Conservation (phyloP, 306 rosid genomes). For the Calophaca sinica region DNA sequence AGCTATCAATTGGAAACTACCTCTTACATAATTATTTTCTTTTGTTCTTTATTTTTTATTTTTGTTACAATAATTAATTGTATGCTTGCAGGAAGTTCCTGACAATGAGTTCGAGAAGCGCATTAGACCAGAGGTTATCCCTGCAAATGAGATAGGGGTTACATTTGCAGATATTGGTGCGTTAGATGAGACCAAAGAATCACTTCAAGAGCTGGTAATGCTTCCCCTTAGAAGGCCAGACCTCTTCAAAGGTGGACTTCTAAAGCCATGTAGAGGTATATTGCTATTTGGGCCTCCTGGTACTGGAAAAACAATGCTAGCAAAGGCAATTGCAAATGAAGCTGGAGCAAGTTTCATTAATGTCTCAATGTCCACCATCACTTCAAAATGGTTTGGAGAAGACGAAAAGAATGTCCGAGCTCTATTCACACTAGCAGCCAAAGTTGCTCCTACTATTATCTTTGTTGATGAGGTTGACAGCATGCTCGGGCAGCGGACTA, state of each 20-base stretch:
- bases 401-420: slow-evolving; percentile 85
- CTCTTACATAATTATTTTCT: slow-evolving; percentile 20
- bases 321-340: slow-evolving; percentile 86
- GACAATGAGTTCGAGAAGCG: slow-evolving; percentile 89
- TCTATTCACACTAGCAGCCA: slow-evolving; percentile 77
- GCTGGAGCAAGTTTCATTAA: slow-evolving; percentile 89
- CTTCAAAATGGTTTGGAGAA: slow-evolving; percentile 79
- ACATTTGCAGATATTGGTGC: slow-evolving; percentile 84
- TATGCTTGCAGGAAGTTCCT: slow-evolving; percentile 61
- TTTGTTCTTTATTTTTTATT: background rate
- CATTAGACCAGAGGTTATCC: slow-evolving; percentile 75
- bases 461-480: slow-evolving; percentile 90
- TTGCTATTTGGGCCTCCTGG: slow-evolving; percentile 93
- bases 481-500: slow-evolving; percentile 82
- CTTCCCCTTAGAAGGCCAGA: slow-evolving; percentile 89
- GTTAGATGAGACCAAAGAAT: slow-evolving; percentile 72
- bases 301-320: slow-evolving; percentile 87
- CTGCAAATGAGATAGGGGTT: slow-evolving; percentile 81
- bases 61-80: slow-evolving; percentile 13
- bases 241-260: slow-evolving; percentile 75
- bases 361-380: slow-evolving; percentile 82
- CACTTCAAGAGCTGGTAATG: slow-evolving; percentile 85
- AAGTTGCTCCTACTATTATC: slow-evolving; percentile 83
- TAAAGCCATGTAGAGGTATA: slow-evolving; percentile 82
- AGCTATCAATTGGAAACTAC: background rate